These are phyloP conservation scores for Penicillium sp. DNA, from an alignment of 2,329 filamentous ascomycete genomes.

Conservation along the genomic window DNA sequence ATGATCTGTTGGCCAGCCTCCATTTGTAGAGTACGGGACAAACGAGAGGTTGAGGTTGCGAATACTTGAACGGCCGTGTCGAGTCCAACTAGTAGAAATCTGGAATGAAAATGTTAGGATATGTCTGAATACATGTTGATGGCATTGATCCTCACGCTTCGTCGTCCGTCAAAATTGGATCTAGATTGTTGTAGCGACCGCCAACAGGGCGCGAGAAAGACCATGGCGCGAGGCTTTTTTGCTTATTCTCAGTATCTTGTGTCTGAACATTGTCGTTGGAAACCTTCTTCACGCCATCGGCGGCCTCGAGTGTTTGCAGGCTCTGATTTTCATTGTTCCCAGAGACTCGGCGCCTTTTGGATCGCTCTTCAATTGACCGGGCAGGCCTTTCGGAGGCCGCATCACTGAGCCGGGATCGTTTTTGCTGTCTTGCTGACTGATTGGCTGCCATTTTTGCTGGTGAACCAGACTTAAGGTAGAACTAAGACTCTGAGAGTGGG, in stretches of 20 bases:
- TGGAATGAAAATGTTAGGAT: slow-evolving; percentile 33
- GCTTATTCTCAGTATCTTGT: slow-evolving; percentile 15
- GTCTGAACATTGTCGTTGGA: slow-evolving; percentile 5
- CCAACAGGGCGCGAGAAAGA: slow-evolving; percentile 51
- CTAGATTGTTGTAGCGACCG: slow-evolving; percentile 56
- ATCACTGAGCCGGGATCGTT: slow-evolving; percentile 34
- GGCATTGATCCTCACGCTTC: slow-evolving; percentile 48
- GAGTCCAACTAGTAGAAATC: slow-evolving; percentile 73
- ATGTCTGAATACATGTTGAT: slow-evolving; percentile 1
- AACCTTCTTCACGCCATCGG: slow-evolving; percentile 25
- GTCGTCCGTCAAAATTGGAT: slow-evolving; percentile 59
- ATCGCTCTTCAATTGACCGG: slow-evolving; percentile 24
- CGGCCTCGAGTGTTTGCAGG: slow-evolving; percentile 25
- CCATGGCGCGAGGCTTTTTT: slow-evolving; percentile 37
- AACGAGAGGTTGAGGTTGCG: slow-evolving; percentile 74
- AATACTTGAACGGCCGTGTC: slow-evolving; percentile 76
- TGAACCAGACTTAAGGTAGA: not conserved
- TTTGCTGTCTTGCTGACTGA: slow-evolving; percentile 25
- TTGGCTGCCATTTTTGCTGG: slow-evolving; percentile 17
- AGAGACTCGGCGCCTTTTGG: slow-evolving; percentile 36
- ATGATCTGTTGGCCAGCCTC: slow-evolving; percentile 49
- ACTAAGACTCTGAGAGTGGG: not conserved
- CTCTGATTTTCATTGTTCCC: slow-evolving; percentile 24
- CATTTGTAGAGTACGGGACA: slow-evolving; percentile 68
- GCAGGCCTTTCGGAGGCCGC: slow-evolving; percentile 24